Percentiles rank a stretch among this genome's conserved stretches.
phyloP scores from a whole-genome alignment of 2,329 filamentous ascomycete genomes.

The Cadophora sp. region DNA sequence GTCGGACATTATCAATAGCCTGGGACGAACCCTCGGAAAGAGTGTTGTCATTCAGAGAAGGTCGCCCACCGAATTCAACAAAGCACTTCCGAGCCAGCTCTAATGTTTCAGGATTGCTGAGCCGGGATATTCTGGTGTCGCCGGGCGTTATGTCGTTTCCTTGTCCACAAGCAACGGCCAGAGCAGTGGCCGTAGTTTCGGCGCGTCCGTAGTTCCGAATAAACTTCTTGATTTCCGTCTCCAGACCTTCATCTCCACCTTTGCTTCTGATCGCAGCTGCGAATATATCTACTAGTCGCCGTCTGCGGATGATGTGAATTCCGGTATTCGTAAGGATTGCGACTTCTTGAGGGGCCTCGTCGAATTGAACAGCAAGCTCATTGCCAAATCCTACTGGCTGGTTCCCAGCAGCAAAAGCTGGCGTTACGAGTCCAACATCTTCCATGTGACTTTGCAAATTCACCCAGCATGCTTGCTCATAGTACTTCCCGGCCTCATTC shows the following conservation, averaged over 20 bases:
- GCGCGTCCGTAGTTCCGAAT: constrained; percentile 85
- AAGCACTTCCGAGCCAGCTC: constrained; percentile 87
- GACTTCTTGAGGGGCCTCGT: constrained; percentile 80
- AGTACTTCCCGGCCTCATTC: constrained; percentile 55
- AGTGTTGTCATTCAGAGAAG: constrained; percentile 81
- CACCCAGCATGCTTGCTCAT: constrained; percentile 83
- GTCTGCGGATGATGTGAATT: constrained; percentile 82
- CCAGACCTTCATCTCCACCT: constrained; percentile 79
- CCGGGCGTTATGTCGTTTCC: constrained; percentile 77
- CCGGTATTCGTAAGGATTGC: constrained; percentile 92
- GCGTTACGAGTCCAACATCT: constrained; percentile 78
- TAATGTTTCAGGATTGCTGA: constrained; percentile 83
- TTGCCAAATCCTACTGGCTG: constrained; percentile 87
- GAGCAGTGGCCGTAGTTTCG: constrained; percentile 87
- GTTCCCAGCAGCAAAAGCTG: constrained; percentile 71
- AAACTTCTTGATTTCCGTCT: constrained; percentile 83
- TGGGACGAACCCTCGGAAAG: constrained; percentile 64
- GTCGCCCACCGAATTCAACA: constrained; percentile 90
- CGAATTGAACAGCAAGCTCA: constrained; percentile 95
- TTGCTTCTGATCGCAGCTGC: constrained; percentile 78
- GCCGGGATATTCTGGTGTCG: constrained; percentile 71
- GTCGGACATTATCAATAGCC: constrained; percentile 80
- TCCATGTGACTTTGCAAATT: constrained; percentile 76
- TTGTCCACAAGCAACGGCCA: constrained; percentile 95
- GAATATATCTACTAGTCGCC: constrained; percentile 90